phyloP scores from a whole-genome alignment of 129 eudicot species.

The Saussurea involucrata region DNA sequence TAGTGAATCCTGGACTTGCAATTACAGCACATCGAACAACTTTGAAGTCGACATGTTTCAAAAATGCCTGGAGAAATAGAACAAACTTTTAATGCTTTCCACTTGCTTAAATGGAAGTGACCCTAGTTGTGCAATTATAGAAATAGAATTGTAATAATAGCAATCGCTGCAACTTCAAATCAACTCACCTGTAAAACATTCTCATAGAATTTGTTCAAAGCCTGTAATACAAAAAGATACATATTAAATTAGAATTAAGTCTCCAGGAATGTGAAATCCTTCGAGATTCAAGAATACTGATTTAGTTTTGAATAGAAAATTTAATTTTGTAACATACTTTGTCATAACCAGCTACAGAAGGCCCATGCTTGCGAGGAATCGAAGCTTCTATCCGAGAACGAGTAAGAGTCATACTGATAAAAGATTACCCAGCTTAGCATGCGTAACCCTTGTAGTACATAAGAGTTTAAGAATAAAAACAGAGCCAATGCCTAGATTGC shows the following conservation, averaged over 20 bases:
- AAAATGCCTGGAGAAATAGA: slow-evolving; percentile 56
- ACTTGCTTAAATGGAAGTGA: slow-evolving; percentile 17
- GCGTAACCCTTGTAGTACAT: neutral
- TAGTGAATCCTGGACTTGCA: slow-evolving; percentile 98
- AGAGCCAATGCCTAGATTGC: neutral
- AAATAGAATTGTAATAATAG: neutral
- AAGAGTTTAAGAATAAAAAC: neutral
- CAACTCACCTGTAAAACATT: slow-evolving; percentile 68
- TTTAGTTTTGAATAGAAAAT: neutral
- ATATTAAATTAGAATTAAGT: neutral
- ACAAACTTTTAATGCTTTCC: neutral
- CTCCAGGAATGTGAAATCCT: neutral
- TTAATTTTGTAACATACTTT: slow-evolving; percentile 46
- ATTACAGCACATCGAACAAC: slow-evolving; percentile 96
- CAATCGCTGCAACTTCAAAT: neutral
- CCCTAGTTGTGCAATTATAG: neutral
- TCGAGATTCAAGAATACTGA: neutral
- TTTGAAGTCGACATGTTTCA: slow-evolving; percentile 83
- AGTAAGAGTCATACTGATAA: slow-evolving; percentile 64
- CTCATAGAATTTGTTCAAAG: slow-evolving; percentile 86
- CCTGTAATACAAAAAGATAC: slow-evolving; percentile 44
- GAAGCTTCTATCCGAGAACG: slow-evolving; percentile 84
- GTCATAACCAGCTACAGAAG: slow-evolving; percentile 95
- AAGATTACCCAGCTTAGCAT: slow-evolving; percentile 4
- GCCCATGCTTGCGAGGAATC: slow-evolving; percentile 98